Conservation (phyloP, 306 rosid species). For the Cucumis hystrix region DNA sequence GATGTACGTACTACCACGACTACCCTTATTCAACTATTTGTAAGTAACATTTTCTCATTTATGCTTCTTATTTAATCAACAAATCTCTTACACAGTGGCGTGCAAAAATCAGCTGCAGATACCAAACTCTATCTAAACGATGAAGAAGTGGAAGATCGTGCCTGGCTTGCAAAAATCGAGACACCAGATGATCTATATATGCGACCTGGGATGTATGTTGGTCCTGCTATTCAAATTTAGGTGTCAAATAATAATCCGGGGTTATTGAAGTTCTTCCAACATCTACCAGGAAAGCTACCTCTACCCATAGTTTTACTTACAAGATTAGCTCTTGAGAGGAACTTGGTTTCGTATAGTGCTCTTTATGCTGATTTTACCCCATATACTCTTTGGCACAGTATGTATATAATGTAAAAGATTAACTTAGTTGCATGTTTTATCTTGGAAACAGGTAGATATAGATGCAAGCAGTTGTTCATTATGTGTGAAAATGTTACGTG, state of each 20-base stretch:
- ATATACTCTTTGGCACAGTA: not conserved
- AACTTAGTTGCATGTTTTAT: not conserved
- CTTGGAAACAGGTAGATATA: not conserved
- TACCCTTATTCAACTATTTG: slow-evolving; percentile 60
- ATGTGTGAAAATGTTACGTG: not conserved
- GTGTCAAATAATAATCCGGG: not conserved
- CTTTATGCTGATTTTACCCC: not conserved
- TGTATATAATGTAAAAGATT: not conserved
- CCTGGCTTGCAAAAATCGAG: slow-evolving; percentile 74
- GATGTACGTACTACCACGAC: slow-evolving; percentile 71
- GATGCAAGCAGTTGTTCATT: not conserved
- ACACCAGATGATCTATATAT: slow-evolving; percentile 18
- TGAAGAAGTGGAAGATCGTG: slow-evolving; percentile 59
- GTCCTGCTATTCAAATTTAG: too few relatives aligned
- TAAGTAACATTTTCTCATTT: slow-evolving; percentile 22
- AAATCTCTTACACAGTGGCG: not conserved
- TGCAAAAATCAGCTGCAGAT: slow-evolving; percentile 30
- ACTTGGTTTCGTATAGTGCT: not conserved
- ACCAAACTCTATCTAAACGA: slow-evolving; percentile 17
- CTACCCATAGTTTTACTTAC: not conserved
- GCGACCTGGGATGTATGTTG: too few relatives aligned
- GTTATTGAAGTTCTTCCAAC: too few relatives aligned
- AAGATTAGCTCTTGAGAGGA: not conserved
- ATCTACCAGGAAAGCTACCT: not conserved
- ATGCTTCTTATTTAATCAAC: not conserved